These are phyloP conservation scores for Davidsoniella neocaledoniae DNA, from an alignment of 2,329 filamentous ascomycete genomes.

Conservation along the genomic window DNA sequence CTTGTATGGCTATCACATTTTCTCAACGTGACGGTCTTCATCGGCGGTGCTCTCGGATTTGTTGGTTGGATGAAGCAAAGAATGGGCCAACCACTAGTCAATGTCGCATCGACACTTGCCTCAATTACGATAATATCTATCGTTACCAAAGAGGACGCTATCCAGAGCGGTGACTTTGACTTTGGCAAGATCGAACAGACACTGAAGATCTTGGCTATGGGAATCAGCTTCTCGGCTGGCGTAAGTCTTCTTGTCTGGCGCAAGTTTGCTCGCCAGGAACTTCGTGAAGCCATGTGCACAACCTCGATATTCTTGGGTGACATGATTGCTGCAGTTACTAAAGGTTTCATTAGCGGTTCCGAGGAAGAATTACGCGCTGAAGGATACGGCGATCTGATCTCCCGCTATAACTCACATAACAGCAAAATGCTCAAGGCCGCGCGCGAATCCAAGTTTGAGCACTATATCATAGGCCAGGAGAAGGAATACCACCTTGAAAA, in stretches of 20 bases:
- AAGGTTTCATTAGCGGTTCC: constrained; percentile 66
- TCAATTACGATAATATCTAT: constrained; percentile 81
- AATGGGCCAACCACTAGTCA: constrained; percentile 62
- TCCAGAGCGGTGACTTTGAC: constrained; percentile 68
- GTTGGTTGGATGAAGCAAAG: constrained; percentile 77
- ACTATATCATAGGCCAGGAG: constrained; percentile 68
- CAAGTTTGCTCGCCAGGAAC: constrained; percentile 54
- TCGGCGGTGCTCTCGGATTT: constrained; percentile 72
- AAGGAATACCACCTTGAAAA: constrained; percentile 63
- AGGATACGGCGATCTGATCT: constrained; percentile 31
- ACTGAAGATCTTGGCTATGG: constrained; percentile 69
- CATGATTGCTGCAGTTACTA: constrained; percentile 66
- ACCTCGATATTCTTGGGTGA: constrained; percentile 62
- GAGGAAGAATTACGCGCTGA: constrained; percentile 58
- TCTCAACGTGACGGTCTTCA: constrained; percentile 66
- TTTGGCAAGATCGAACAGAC: constrained; percentile 68
- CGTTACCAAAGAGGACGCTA: constrained; percentile 77
- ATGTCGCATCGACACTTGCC: constrained; percentile 69
- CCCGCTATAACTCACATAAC: constrained; percentile 10
- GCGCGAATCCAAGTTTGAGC: constrained; percentile 75
- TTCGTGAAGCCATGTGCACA: constrained; percentile 48
- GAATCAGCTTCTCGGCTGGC: constrained; percentile 51
- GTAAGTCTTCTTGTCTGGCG: constrained; percentile 68
- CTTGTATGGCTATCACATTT: constrained; percentile 57
- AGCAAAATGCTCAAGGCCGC: constrained; percentile 58